Evolutionary conservation across 1,284 basidiomycete species (phyloP).

Genomic region (Fistulina hepatica): DNA sequence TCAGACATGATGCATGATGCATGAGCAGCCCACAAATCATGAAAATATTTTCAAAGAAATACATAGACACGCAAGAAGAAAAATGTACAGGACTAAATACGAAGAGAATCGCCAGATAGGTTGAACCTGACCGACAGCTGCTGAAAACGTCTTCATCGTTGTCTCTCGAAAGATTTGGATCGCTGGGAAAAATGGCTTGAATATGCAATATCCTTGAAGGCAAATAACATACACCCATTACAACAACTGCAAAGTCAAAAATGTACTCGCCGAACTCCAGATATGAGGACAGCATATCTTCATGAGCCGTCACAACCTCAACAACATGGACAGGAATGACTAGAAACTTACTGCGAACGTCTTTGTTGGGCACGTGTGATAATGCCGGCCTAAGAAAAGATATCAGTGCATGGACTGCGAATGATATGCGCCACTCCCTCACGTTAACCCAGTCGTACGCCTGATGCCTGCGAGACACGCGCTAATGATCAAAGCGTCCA

Average conservation of each 20-base stretch:
- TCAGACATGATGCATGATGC: no score
- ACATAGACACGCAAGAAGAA: slow-evolving; percentile 8
- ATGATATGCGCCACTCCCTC: slow-evolving; percentile 23
- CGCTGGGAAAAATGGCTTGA: slow-evolving; percentile 5
- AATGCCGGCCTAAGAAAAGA: slow-evolving; percentile 46
- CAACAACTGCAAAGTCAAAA: slow-evolving; percentile 73
- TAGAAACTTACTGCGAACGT: slow-evolving; percentile 60
- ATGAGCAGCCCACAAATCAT: no score
- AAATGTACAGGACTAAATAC: not conserved
- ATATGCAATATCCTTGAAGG: not conserved
- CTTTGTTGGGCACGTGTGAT: slow-evolving; percentile 68
- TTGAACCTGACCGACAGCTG: no score
- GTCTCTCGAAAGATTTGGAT: slow-evolving; percentile 11
- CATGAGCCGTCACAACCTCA: slow-evolving; percentile 8
- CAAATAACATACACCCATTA: slow-evolving; percentile 53
- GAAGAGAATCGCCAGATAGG: not conserved
- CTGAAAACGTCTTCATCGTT: no score
- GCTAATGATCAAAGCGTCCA: slow-evolving; percentile 69
- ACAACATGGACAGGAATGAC: not conserved
- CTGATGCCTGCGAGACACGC: slow-evolving; percentile 72
- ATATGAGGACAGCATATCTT: slow-evolving; percentile 64
- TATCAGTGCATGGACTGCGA: slow-evolving; percentile 2
- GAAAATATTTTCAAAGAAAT: slow-evolving; percentile 1
- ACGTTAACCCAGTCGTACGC: slow-evolving; percentile 75
- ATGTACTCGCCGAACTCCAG: slow-evolving; percentile 72